phyloP scores from a whole-genome alignment of 2,329 filamentous ascomycete genomes.

The Hysterium pulicare region DNA sequence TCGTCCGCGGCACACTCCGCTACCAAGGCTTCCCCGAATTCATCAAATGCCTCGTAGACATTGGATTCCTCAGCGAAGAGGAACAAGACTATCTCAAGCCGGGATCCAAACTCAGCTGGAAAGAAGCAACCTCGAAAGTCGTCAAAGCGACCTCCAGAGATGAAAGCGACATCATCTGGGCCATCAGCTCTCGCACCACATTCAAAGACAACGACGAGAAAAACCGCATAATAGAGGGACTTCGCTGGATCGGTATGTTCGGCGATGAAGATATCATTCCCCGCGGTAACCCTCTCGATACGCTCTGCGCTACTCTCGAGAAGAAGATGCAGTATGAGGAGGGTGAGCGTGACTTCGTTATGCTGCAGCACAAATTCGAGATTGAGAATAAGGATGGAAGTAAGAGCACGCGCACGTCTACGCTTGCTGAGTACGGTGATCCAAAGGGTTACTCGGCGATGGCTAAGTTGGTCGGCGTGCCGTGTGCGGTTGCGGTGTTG shows the following conservation, averaged over 20 bases:
- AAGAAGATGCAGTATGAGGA: slow-evolving; percentile 86
- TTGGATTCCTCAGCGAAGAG: slow-evolving; percentile 79
- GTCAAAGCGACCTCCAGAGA: slow-evolving; percentile 64
- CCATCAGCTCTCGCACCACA: slow-evolving; percentile 70
- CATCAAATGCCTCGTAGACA: slow-evolving; percentile 80
- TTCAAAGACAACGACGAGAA: slow-evolving; percentile 69
- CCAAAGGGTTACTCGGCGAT: slow-evolving; percentile 78
- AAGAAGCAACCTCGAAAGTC: slow-evolving; percentile 76
- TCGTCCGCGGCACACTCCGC: slow-evolving; percentile 79
- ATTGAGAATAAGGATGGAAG: slow-evolving; percentile 79
- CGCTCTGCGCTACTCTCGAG: slow-evolving; percentile 84
- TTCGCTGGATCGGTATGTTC: slow-evolving; percentile 70
- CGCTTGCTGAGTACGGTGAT: slow-evolving; percentile 78
- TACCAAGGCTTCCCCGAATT: slow-evolving; percentile 91
- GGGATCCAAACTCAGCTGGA: slow-evolving; percentile 64
- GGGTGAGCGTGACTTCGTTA: slow-evolving; percentile 79
- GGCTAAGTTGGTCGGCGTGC: slow-evolving; percentile 77
- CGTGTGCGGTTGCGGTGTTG: slow-evolving; percentile 70
- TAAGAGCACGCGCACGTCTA: slow-evolving; percentile 74
- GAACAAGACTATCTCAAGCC: slow-evolving; percentile 61
- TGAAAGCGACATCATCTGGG: slow-evolving; percentile 67
- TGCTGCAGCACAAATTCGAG: slow-evolving; percentile 77
- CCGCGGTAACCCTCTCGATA: slow-evolving; percentile 78
- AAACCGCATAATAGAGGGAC: slow-evolving; percentile 65
- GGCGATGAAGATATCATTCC: slow-evolving; percentile 67